These are phyloP conservation scores for Hemisphaericaspora xylanilytica DNA, from an alignment of 1,139 yeast genomes.

Conservation along the genomic window DNA sequence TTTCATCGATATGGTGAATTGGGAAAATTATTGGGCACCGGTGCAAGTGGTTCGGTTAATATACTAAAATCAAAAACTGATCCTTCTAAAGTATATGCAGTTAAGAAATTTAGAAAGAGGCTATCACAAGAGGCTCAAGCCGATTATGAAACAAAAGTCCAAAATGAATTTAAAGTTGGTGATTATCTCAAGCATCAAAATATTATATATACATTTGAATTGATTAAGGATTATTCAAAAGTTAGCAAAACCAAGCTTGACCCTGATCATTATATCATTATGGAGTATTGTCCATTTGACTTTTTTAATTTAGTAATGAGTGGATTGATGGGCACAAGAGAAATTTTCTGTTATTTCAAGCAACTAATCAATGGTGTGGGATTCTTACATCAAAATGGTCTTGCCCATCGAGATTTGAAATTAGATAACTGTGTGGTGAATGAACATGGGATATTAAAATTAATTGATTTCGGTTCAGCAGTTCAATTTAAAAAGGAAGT, in stretches of 20 bases:
- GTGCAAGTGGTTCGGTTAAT: conserved; percentile 76
- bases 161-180: conserved; percentile 65
- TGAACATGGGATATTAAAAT: conserved; percentile 56
- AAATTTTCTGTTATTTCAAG: conserved; percentile 64
- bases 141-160: conserved; percentile 62
- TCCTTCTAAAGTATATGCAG: conserved; percentile 54
- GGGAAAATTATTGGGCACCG: conserved; percentile 63
- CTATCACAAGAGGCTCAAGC: conserved; percentile 49
- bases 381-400: conserved; percentile 62
- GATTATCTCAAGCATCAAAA: conserved; percentile 60
- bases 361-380: conserved; percentile 63
- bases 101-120: conserved; percentile 63
- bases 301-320: conserved; percentile 77
- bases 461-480: conserved; percentile 79
- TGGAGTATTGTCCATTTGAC: conserved; percentile 76
- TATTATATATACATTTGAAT: conserved; percentile 61
- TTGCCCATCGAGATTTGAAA: conserved; percentile 76
- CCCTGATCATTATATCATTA: conserved; percentile 55
- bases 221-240: conserved; percentile 38
- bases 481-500: conserved; percentile 52
- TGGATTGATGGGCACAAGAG: conserved; percentile 57
- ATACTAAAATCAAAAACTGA: conserved; percentile 50
- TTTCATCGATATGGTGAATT: conserved; percentile 54
- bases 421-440: conserved; percentile 76
- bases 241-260: conserved; percentile 29